Conservation (phyloP, 2,329 filamentous ascomycete genomes). For the Hypomyces perniciosus region DNA sequence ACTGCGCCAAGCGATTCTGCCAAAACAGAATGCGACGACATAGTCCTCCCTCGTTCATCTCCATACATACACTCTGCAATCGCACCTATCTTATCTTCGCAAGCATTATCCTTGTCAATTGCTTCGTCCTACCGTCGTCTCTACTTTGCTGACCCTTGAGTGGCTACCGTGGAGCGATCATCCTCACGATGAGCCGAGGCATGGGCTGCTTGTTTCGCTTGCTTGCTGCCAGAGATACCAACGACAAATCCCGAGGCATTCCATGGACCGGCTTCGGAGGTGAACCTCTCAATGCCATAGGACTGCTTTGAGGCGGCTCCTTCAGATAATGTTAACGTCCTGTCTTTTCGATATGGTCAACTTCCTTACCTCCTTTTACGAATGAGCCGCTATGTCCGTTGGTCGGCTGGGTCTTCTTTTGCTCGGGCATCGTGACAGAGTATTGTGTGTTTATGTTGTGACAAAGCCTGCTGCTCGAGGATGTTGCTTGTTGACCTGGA, state of each 20-base stretch:
- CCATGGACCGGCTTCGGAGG: conserved; percentile 6
- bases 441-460: too few relatives aligned
- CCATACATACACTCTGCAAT: too few relatives aligned
- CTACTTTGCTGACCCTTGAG: conserved; percentile 8
- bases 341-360: background rate
- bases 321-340: too few relatives aligned
- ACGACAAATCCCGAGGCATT: conserved; percentile 1
- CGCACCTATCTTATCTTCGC: background rate
- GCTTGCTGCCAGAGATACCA: conserved; percentile 5
- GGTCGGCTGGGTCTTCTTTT: background rate
- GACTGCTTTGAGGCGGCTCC: conserved; percentile 1
- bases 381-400: background rate
- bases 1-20: too few relatives aligned
- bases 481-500: too few relatives aligned
- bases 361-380: background rate
- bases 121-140: background rate
- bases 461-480: too few relatives aligned
- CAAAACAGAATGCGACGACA: too few relatives aligned
- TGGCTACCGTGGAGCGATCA: conserved; percentile 10
- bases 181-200: background rate
- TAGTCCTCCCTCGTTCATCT: too few relatives aligned
- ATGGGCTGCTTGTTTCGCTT: background rate
- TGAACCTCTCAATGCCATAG: conserved; percentile 10
- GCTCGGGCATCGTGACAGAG: too few relatives aligned
- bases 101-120: background rate